Evolutionary conservation across 176 grass and related monocot species (phyloP).

Genomic region (Zoysia japonica): DNA sequence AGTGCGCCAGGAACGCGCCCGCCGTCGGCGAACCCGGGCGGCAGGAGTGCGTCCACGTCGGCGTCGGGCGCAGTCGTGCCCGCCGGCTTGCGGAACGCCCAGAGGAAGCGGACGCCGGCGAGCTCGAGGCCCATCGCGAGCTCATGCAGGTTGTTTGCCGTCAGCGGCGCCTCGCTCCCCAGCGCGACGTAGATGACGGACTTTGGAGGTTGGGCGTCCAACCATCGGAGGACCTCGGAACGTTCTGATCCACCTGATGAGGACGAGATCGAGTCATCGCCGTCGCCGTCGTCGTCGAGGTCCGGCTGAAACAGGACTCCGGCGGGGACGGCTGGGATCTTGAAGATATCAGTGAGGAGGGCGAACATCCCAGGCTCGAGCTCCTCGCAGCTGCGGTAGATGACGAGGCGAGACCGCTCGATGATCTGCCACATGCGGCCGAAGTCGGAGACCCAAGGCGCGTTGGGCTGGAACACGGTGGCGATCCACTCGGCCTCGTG

Average conservation of each 20-base stretch:
- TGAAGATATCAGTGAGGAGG: slow-evolving; percentile 37
- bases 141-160: slow-evolving; percentile 36
- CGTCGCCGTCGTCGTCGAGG: neutral
- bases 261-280: neutral
- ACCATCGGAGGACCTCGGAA: slow-evolving; percentile 36
- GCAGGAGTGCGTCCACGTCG: neutral
- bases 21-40: slow-evolving; percentile 43
- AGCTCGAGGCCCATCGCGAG: slow-evolving; percentile 55
- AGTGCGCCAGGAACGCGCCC: slow-evolving; percentile 66
- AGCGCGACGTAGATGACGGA: slow-evolving; percentile 65
- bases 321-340: slow-evolving; percentile 26
- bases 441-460: slow-evolving; percentile 9
- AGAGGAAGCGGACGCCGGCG: slow-evolving; percentile 55
- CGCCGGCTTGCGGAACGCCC: slow-evolving; percentile 44
- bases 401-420: slow-evolving; percentile 18
- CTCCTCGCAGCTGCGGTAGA: slow-evolving; percentile 43
- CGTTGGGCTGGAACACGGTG: neutral
- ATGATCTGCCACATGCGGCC: neutral
- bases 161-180: slow-evolving; percentile 56
- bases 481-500: slow-evolving; percentile 26
- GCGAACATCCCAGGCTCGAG: slow-evolving; percentile 34
- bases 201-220: slow-evolving; percentile 33
- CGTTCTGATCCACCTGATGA: neutral
- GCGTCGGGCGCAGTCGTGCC: neutral
- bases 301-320: slow-evolving; percentile 8